phyloP scores from a whole-genome alignment of 2,329 filamentous ascomycete genomes.

The Penicillium verrucosum region DNA sequence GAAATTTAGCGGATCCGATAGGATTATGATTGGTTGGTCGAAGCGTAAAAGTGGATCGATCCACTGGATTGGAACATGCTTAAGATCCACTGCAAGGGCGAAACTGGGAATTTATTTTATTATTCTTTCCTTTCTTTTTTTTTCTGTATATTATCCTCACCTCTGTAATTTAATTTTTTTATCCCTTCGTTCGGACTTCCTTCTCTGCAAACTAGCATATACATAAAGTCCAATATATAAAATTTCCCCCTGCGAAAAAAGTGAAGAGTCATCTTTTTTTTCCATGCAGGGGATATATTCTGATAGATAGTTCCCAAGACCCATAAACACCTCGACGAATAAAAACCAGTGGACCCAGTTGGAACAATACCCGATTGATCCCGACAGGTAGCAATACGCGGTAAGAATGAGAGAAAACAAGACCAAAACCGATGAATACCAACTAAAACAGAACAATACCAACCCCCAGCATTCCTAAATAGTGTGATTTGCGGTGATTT shows the following conservation, averaged over 20 bases:
- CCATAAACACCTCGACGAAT: not conserved
- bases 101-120: not conserved
- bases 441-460: conserved; percentile 3
- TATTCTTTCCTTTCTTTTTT: not conserved
- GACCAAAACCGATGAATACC: not conserved
- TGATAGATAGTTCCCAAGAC: not conserved
- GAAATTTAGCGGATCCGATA: conserved; percentile 9
- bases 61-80: conserved; percentile 21
- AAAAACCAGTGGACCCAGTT: conserved; percentile 5
- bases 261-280: not conserved
- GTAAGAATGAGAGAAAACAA: conserved; percentile 18
- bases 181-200: not conserved
- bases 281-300: conserved; percentile 5
- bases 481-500: conserved; percentile 13
- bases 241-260: not conserved
- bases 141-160: not conserved
- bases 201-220: not conserved
- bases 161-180: not conserved
- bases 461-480: conserved; percentile 22
- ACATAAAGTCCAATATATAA: not conserved
- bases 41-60: conserved; percentile 10
- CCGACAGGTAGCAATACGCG: conserved; percentile 16
- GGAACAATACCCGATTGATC: conserved; percentile 12
- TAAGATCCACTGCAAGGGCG: conserved; percentile 26
- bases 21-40: conserved; percentile 15